Evolutionary conservation across 2,329 filamentous ascomycete genomes (phyloP), one percentile per base, ranked within the genome.

Genomic region (Phaeosphaeriaceae sp.): DNA sequence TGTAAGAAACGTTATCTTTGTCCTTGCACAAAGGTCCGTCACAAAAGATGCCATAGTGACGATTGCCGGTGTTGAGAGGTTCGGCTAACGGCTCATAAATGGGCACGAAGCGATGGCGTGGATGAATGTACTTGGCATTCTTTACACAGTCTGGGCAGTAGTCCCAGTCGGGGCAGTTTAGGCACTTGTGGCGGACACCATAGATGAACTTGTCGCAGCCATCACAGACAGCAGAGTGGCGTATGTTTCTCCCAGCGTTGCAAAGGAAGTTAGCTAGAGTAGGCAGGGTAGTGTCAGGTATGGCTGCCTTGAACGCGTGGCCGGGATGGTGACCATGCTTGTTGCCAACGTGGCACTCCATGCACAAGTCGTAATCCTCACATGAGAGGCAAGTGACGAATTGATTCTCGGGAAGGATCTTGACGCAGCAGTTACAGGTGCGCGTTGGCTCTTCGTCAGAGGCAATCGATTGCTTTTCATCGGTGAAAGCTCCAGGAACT

Each of bases 121-220:
- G 85, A 72, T 99, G 95, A 41, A 83, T 85, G 63, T 85, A 81
- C 52, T 76, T 74, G 36, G 90, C 87, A 59, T 81, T 84, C 63
- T 81, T 76, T 50, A 90, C 74, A 75, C 95, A 99, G 7, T 84
- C 79, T 18, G 83, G 81, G 79, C 94, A 99, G 77, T 90, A 97
- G 68, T 99, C 94, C 89, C 91, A 99, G 74, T 99, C 94, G 35
- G 95, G 94, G 79, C 94, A 99, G 71, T 91, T 87, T 58, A 97
- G 81, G 74, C 94, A 99, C 82, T 99, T 99, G 83, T 97, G 88
- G 62, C 94, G 93, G 48, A 96, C 82, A 63, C 94, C 95, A 62
- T 83, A 81, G 66, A 99, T 94, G 72, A 85, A 86, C 81, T 85
- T 88, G 64, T 97, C 90, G 73, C 95, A 99, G 33, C 90, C 90